Base-by-base conservation (phyloP, 176 grass and related monocot genomes). In the Chrysopogon serrulatus region DNA sequence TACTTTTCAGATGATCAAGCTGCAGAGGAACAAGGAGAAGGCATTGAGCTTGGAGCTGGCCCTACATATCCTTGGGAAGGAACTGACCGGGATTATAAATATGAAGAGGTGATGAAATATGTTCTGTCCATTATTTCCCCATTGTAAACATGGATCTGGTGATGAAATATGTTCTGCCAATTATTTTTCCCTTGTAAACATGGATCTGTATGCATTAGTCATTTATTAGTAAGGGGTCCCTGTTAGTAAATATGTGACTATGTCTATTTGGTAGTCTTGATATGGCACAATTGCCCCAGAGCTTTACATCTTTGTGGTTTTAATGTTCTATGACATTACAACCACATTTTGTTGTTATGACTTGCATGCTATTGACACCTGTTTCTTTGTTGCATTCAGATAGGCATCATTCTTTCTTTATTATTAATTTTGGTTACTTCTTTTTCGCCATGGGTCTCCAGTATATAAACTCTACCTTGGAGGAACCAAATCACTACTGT, bases 51-150 rank as follows among this genome's bases (percentile, higher is more conserved):
- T 70, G 95, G 84, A 81, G 73, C 65, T 73, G 31, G 11, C 48
- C 48, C 87, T 62, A 75, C 6, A 32, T 90, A 90, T 54, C 74
- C 86, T 32, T 97, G 94, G 94, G 94, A 93, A 36, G 95, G 88
- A 85, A 88, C 87, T 40, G 87, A 91, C 18, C 59, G 74, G 26
- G 87, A 88, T 63, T 98, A 97, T 64, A 91, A 78, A 49, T 93
- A 95, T 53, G 87, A 93, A 65, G 90, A 98, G 90, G 89, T 98
- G 39, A 28, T 44, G 76, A 7, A 8, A 39, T 28, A 73, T 24
- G 73, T 10, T 34, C 11, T 47, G 6, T 7, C 13, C 2, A 15
- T 16, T 19, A 6, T 11, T 36, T 33, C 60, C 26, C 17, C 10
- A 6, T 16, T 56, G 28, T 66, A 54, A 30, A 18, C 37, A 62